These are phyloP conservation scores for Fusarium compactum DNA, from an alignment of 2,329 filamentous ascomycete species.

Conservation along the genomic window DNA sequence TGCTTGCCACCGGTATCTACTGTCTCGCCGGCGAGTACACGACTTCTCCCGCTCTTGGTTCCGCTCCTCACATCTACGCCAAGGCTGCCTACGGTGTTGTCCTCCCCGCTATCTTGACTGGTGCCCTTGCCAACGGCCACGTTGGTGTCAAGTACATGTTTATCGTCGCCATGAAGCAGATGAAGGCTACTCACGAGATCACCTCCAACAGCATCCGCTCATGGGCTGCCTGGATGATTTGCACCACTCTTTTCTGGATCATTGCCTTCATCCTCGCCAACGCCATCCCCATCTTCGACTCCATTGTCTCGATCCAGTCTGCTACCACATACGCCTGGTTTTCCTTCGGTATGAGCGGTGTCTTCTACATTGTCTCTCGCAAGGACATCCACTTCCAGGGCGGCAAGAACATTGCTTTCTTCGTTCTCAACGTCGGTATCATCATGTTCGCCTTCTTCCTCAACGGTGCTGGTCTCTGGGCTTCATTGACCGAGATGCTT, in stretches of 20 bases:
- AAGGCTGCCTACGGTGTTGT: slow-evolving; percentile 43
- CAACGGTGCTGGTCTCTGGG: slow-evolving; percentile 36
- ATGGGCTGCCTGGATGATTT: slow-evolving; percentile 43
- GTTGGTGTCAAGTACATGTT: slow-evolving; percentile 40
- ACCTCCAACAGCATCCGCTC: slow-evolving; percentile 29
- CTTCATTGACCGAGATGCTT: slow-evolving; percentile 32
- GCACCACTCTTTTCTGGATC: slow-evolving; percentile 36
- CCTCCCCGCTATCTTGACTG: slow-evolving; percentile 35
- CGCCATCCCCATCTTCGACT: slow-evolving; percentile 44
- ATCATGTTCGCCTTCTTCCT: slow-evolving; percentile 32
- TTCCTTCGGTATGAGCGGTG: slow-evolving; percentile 32
- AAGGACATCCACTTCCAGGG: background rate
- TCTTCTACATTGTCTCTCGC: slow-evolving; percentile 16
- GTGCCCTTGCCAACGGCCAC: slow-evolving; percentile 38
- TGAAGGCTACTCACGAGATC: slow-evolving; percentile 21
- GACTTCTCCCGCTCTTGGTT: slow-evolving; percentile 34
- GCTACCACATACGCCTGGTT: slow-evolving; percentile 42
- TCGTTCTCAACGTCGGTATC: slow-evolving; percentile 31
- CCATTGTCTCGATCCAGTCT: slow-evolving; percentile 38
- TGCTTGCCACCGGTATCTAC: slow-evolving; percentile 38
- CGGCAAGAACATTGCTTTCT: slow-evolving; percentile 21
- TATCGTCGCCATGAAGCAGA: slow-evolving; percentile 17
- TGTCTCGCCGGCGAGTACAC: slow-evolving; percentile 38
- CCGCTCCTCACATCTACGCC: slow-evolving; percentile 28
- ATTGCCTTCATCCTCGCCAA: slow-evolving; percentile 40